A percentile compares a stretch with the other conserved stretches of the same genome.
phyloP scores from a whole-genome alignment of 352 stramenopile species.

The Globisporangium radiosum region DNA sequence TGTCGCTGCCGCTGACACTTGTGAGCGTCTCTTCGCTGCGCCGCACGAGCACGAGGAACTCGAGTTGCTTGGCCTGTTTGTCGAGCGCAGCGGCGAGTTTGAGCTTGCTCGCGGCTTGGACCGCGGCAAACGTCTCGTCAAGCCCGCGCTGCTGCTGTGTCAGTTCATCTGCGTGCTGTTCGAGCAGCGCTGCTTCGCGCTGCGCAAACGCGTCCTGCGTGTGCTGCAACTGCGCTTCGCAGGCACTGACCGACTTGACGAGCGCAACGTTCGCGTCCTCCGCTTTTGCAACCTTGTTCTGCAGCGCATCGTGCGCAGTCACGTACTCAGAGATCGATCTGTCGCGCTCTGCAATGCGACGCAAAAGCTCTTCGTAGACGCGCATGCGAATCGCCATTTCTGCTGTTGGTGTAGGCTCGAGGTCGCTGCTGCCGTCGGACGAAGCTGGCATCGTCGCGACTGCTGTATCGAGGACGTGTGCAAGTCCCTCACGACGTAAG shows the following conservation, averaged over 20 bases:
- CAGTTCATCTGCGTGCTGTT: slow-evolving; percentile 1
- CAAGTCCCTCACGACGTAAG: slow-evolving; percentile 1
- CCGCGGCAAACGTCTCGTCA: background rate
- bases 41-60: slow-evolving; percentile 26
- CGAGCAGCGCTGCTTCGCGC: background rate
- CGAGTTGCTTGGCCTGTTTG: slow-evolving; percentile 40
- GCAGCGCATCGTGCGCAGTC: slow-evolving; percentile 3
- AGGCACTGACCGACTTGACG: background rate
- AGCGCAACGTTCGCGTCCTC: slow-evolving; percentile 1
- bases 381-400: background rate
- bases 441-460: background rate
- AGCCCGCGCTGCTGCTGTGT: background rate
- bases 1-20: background rate
- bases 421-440: background rate
- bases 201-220: background rate
- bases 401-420: background rate
- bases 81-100: slow-evolving; percentile 23
- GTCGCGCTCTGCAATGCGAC: slow-evolving; percentile 1
- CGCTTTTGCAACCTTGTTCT: background rate
- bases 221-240: background rate
- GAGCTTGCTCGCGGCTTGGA: slow-evolving; percentile 6
- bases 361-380: slow-evolving; percentile 10
- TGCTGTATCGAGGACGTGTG: background rate
- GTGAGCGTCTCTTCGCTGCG: slow-evolving; percentile 3
- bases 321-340: background rate